phyloP scores from a whole-genome alignment of 345 rosid genomes.

The Pelargonium nanum region DNA sequence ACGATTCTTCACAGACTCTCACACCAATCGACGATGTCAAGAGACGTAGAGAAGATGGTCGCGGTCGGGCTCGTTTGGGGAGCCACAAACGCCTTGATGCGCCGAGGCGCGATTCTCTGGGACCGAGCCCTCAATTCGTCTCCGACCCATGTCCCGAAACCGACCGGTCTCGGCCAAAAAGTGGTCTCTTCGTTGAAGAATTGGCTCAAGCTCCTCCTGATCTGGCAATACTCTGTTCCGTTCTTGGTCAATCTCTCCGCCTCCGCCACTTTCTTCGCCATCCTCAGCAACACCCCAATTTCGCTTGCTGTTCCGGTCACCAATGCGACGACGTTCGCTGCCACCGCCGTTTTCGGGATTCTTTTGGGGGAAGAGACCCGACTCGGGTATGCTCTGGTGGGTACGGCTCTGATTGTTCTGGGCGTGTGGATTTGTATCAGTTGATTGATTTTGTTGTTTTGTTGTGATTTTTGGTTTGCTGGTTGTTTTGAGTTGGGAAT shows the following conservation, averaged over 20 bases:
- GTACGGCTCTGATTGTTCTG: constrained; percentile 49
- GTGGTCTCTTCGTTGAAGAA: constrained; percentile 25
- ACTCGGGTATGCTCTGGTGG: constrained; percentile 45
- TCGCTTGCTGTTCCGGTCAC: constrained; percentile 87
- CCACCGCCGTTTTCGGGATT: constrained; percentile 72
- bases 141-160: constrained; percentile 17
- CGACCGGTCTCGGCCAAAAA: constrained; percentile 22
- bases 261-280: constrained; percentile 75
- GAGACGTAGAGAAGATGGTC: constrained; percentile 73
- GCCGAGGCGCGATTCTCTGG: constrained; percentile 87
- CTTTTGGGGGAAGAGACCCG: constrained; percentile 64
- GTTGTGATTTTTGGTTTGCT: not conserved
- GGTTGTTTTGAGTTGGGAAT: not conserved
- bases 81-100: constrained; percentile 80
- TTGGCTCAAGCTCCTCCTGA: constrained; percentile 52
- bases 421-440: constrained; percentile 75
- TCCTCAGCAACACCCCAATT: constrained; percentile 60
- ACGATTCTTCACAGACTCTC: not conserved
- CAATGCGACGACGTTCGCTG: constrained; percentile 84
- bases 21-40: constrained; percentile 24
- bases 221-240: constrained; percentile 90
- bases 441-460: constrained; percentile 8
- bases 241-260: constrained; percentile 78
- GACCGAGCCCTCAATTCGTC: constrained; percentile 25
- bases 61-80: constrained; percentile 91